phyloP scores from a whole-genome alignment of 306 rosid genomes.

The Begonia peltatifolia region DNA sequence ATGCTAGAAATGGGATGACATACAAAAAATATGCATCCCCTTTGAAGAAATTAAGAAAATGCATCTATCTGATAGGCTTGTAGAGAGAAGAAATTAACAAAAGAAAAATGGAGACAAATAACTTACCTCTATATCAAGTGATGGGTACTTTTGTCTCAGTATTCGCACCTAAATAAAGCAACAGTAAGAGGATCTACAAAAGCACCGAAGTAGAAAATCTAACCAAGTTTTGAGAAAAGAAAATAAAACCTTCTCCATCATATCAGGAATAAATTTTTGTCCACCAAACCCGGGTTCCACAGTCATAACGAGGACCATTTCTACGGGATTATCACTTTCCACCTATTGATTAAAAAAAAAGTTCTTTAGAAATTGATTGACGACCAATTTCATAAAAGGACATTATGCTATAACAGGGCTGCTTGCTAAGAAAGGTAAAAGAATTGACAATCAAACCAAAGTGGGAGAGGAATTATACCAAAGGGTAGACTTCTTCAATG shows the following conservation, averaged over 20 bases:
- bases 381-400: background rate
- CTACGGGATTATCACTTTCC: conserved; percentile 77
- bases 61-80: no score
- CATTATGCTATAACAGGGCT: no score
- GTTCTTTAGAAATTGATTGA: background rate
- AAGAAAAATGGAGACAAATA: background rate
- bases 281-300: conserved; percentile 99
- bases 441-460: background rate
- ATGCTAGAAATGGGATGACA: no score
- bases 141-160: conserved; percentile 80
- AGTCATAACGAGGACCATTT: conserved; percentile 98
- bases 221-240: no score
- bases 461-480: conserved; percentile 28
- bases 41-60: no score
- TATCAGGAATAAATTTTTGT: conserved; percentile 85
- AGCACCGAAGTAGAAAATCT: no score
- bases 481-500: conserved; percentile 72
- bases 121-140: conserved; percentile 79
- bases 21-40: no score
- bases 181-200: no score
- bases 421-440: no score
- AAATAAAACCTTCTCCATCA: conserved; percentile 26
- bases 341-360: conserved; percentile 31
- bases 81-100: background rate
- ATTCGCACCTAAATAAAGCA: conserved; percentile 40